Base-by-base conservation (phyloP, 805 yeast species). In the Diddensiella transvaalensis region DNA sequence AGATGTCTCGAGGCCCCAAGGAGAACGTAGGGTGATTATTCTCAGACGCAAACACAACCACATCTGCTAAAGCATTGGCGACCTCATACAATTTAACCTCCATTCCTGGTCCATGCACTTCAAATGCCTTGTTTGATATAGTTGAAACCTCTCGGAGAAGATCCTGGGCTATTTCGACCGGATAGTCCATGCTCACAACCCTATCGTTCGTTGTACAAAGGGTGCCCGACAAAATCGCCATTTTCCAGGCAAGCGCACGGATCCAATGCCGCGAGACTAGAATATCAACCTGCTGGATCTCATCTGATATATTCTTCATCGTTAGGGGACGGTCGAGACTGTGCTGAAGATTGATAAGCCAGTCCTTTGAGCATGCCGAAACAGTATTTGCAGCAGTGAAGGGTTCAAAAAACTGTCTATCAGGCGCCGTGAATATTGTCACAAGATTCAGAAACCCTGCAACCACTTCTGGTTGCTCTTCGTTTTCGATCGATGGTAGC, bases 181-280 rank as follows among this genome's bases (percentile, higher is more conserved):
- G 53, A 30, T 49, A 49, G 15, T 48, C 45, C 43, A 42, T 40
- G 40, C 50, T 41, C 36, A 42, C 35, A 3, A 42, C 44, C 3
- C 26, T 15, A 22, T 43, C 50, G 6, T 38, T 42, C 17, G 37
- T 40, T 11, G 39, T 11, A 6, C 23, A n/a, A 5, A 42, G 40
- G 22, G 45, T 42, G 11, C 45, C 47, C 6, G 48, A 44, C 24
- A 40, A 33, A 21, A 46, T 24, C 37, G 53, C 42, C 24, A 49
- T 42, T 22, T 46, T 49, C 53, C 53, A 49, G 22, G 53, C 46
- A 3, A 49, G 47, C 3, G 53, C 50, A 3, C 53, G 38, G 17
- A 49, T 49, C 53, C 53, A 49, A 30, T 49, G 53, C 15, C 49
- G 50, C 8, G 53, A 49, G 38, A 49, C 53, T 3, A 49, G 41